Evolutionary conservation across 208 protist genomes (phyloP), one percentile per base, ranked within the genome.

Genomic region (Crithidia brevicula): DNA sequence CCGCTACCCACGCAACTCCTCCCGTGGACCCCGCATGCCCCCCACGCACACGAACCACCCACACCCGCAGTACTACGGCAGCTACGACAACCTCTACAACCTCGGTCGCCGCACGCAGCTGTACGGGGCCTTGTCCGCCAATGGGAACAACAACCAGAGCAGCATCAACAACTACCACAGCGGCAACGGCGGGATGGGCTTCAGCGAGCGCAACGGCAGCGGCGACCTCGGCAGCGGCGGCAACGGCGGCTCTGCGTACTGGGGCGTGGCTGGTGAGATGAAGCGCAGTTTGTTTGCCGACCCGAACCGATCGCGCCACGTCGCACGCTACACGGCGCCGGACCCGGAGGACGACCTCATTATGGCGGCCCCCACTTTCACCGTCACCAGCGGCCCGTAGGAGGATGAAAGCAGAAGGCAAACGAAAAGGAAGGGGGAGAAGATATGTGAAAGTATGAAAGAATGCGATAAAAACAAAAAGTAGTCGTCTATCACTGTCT

Each of bases 1-100:
- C 20, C 68, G 42, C 47, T 67, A 62, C 68, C 38, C 57, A 3
- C 68, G 68, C 46, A 58, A 58, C 51, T 2, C 68, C 18, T 67
- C 58, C 2, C 68, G 68, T 13, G 68, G 68, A 2, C 36, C 50
- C 7, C 68, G 47, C 13, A 6, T 10, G 22, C 20, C 46, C 13
- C 34, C 49, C 3, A 4, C 68, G 30, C 57, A 47, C 11, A 31
- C 54, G 40, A 9, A 54, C 13, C 68, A 52, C 15, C 7, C 56
- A 1, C 38, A 62, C 25, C 7, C 36, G 13, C 57, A 47, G 50
- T 74, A 61, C 58, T 74, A 74, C 59, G 34, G 68, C 51, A 74
- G 68, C 59, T 74, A 67, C 51, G 68, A 74, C 59, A 74, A 67
- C 51, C 59, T 74, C 36, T 67, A 61, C 68, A 74, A 18, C 33